A percentile compares a stretch with the other conserved stretches of the same genome.
These are phyloP conservation scores for Mycosphaerelloides madeirae DNA, from an alignment of 2,329 filamentous ascomycete genomes.

Conservation along the genomic window DNA sequence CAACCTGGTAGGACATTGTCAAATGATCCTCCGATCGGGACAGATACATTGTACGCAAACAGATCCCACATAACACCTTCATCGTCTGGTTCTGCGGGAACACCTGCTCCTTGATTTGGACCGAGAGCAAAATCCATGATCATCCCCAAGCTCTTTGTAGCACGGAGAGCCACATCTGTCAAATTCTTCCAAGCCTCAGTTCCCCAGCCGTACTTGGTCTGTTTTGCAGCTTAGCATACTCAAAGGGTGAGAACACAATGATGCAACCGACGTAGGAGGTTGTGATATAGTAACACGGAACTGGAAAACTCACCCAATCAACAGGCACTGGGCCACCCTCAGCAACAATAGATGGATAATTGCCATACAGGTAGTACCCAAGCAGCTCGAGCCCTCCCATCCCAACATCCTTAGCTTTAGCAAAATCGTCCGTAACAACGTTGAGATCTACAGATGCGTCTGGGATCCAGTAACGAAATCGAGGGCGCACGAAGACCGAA, in stretches of 20 bases:
- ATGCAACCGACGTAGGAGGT: no score
- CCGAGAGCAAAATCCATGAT: slow-evolving; percentile 46
- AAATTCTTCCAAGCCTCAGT: slow-evolving; percentile 32
- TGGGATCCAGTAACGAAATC: slow-evolving; percentile 27
- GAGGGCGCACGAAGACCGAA: slow-evolving; percentile 27
- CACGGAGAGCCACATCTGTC: slow-evolving; percentile 32
- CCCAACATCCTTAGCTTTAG: slow-evolving; percentile 29
- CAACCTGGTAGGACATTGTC: slow-evolving; percentile 36
- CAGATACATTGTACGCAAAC: slow-evolving; percentile 25
- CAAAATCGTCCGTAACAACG: slow-evolving; percentile 32
- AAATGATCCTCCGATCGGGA: slow-evolving; percentile 30
- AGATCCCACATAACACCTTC: slow-evolving; percentile 37
- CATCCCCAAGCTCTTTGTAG: slow-evolving; percentile 34
- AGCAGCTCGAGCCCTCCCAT: slow-evolving; percentile 39
- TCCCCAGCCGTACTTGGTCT: slow-evolving; percentile 39
- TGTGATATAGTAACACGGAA: no score
- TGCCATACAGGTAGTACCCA: slow-evolving; percentile 38
- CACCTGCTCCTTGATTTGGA: slow-evolving; percentile 46
- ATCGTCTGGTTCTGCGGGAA: slow-evolving; percentile 35
- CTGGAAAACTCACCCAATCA: no score
- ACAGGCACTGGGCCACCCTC: slow-evolving; percentile 23
- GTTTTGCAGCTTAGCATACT: no score
- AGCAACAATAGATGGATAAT: slow-evolving; percentile 16
- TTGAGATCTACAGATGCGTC: slow-evolving; percentile 33
- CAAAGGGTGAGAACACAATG: no score